Evolutionary conservation across 345 rosid species (phyloP).

Genomic region (Clausena lansium): DNA sequence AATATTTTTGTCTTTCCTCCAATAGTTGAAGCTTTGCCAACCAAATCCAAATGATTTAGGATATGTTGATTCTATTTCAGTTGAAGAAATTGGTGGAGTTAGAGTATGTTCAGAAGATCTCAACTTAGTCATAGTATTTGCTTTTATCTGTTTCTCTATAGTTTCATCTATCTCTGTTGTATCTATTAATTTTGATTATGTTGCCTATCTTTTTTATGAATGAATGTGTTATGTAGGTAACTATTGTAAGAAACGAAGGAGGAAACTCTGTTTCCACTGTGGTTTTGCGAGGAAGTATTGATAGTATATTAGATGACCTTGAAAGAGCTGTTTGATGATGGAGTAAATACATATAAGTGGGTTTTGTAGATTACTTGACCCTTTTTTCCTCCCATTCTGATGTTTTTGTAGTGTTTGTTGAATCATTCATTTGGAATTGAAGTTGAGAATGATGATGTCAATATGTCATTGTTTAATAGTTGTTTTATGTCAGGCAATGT

Average conservation of each 20-base stretch:
- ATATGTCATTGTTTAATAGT: neutral
- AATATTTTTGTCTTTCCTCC: slow-evolving; percentile 11
- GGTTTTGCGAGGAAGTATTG: slow-evolving; percentile 93
- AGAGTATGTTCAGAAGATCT: slow-evolving; percentile 58
- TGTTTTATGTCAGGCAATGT: slow-evolving; percentile 70
- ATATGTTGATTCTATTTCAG: slow-evolving; percentile 79
- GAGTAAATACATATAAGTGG: slow-evolving; percentile 96
- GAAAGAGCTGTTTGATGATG: slow-evolving; percentile 99
- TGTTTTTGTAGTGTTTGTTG: no score
- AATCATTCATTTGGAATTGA: no score
- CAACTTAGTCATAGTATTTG: neutral
- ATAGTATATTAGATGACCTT: slow-evolving; percentile 93
- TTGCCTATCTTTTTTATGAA: neutral
- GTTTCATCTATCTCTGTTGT: slow-evolving; percentile 9
- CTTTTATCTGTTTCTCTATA: neutral
- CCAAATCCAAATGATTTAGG: slow-evolving; percentile 92
- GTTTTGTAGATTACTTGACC: slow-evolving; percentile 10
- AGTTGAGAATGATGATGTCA: neutral
- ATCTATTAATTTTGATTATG: neutral
- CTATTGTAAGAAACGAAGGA: slow-evolving; percentile 80
- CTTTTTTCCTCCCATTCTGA: slow-evolving; percentile 1
- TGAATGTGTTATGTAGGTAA: slow-evolving; percentile 50
- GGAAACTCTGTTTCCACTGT: slow-evolving; percentile 88
- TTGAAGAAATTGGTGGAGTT: slow-evolving; percentile 94
- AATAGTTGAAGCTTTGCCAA: slow-evolving; percentile 85